A percentile compares a stretch with the other conserved stretches of the same genome.
phyloP scores from a whole-genome alignment of 2,329 filamentous ascomycete genomes.

The Pseudogymnoascus sp. region DNA sequence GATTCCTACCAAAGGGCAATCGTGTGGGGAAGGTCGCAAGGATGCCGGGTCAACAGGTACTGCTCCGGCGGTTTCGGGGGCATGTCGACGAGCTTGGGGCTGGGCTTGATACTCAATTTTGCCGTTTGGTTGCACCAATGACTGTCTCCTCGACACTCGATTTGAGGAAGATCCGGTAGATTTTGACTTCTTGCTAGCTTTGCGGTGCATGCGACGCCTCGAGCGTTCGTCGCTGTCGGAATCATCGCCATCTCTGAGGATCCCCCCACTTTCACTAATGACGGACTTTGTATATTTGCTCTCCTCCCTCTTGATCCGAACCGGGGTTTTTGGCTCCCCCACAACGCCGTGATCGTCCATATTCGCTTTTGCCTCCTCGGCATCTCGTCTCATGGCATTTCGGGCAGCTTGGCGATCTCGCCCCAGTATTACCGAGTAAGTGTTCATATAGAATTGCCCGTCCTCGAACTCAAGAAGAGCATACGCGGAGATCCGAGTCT shows the following conservation, averaged over 20 bases:
- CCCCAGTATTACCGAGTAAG: conserved; percentile 63
- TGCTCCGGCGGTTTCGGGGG: conserved; percentile 52
- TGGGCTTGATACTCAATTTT: conserved; percentile 45
- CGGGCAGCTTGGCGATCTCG: conserved; percentile 60
- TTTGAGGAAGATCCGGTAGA: conserved; percentile 38
- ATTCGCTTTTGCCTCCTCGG: conserved; percentile 38
- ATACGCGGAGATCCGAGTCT: conserved; percentile 36
- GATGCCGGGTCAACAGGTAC: conserved; percentile 52
- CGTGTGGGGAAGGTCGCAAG: conserved; percentile 52
- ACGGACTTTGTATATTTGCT: conserved; percentile 48
- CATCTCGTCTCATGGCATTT: conserved; percentile 39
- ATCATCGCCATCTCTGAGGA: conserved; percentile 56
- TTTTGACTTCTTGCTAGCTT: conserved; percentile 32
- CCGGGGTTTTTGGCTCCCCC: conserved; percentile 37
- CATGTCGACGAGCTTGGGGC: conserved; percentile 32
- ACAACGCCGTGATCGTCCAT: conserved; percentile 44
- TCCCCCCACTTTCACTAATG: conserved; percentile 62
- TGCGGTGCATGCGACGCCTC: conserved; percentile 38
- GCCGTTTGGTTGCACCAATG: conserved; percentile 22
- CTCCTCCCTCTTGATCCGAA: conserved; percentile 38
- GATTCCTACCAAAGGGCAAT: conserved; percentile 62
- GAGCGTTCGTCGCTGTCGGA: conserved; percentile 47
- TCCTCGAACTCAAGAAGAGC: conserved; percentile 63
- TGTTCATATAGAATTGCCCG: conserved; percentile 72
- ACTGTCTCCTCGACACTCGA: conserved; percentile 26